Conservation (phyloP, 495 filamentous ascomycete species). For the Neurospora sp. region DNA sequence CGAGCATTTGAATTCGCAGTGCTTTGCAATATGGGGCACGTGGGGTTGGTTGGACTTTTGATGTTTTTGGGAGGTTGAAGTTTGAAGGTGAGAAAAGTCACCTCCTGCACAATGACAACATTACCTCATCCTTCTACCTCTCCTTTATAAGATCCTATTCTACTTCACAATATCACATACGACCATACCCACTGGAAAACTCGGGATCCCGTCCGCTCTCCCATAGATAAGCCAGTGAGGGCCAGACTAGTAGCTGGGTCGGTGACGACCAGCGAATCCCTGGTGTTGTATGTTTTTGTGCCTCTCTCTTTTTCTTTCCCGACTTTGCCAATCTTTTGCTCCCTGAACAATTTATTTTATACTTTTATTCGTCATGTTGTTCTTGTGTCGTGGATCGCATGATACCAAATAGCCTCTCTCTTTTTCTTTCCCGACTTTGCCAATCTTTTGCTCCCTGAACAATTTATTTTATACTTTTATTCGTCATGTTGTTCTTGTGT, state of each 20-base stretch:
- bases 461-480: not conserved
- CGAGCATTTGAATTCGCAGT: not conserved
- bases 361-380: not conserved
- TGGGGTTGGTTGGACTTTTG: not conserved
- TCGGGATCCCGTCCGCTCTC: constrained; percentile 44
- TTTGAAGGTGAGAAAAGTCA: not conserved
- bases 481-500: not conserved
- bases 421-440: not conserved
- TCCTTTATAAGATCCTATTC: not conserved
- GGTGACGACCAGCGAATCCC: constrained; percentile 31
- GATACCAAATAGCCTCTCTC: not conserved
- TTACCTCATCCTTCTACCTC: not conserved
- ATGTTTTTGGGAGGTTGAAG: not conserved
- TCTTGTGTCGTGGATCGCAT: not conserved
- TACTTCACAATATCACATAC: not conserved
- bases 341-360: not conserved
- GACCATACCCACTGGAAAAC: not conserved
- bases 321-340: not conserved
- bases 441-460: not conserved
- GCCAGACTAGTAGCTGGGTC: constrained; percentile 37
- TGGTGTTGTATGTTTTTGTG: constrained; percentile 35
- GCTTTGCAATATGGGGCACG: not conserved
- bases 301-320: not conserved
- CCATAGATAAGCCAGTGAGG: constrained; percentile 30
- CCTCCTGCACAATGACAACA: not conserved